Conservation (phyloP, 2,329 filamentous ascomycete genomes). For the Dothideomycetes sp. region DNA sequence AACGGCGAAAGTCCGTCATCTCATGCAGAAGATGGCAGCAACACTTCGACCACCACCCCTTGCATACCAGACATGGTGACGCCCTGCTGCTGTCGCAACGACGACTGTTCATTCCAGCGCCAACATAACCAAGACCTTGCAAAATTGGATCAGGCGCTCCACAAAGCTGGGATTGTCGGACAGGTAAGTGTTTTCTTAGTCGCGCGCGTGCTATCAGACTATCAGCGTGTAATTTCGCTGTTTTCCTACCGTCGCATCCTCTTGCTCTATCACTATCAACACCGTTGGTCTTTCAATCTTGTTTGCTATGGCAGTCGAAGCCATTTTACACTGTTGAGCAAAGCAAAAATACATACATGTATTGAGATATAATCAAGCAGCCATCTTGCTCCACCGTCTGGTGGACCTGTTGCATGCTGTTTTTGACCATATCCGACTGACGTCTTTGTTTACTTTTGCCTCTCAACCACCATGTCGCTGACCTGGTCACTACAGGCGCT, state of each 20-base stretch:
- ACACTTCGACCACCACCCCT: slow-evolving; percentile 1
- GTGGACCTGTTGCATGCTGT: slow-evolving; percentile 1
- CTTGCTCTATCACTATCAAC: not conserved
- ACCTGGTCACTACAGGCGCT: slow-evolving; percentile 75
- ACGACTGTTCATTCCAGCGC: slow-evolving; percentile 68
- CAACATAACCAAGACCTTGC: slow-evolving; percentile 72
- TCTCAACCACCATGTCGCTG: slow-evolving; percentile 45
- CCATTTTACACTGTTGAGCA: slow-evolving; percentile 11
- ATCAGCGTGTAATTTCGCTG: slow-evolving; percentile 1
- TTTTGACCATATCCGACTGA: slow-evolving; percentile 1
- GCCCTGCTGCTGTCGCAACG: slow-evolving; percentile 77
- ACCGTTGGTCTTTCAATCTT: slow-evolving; percentile 12
- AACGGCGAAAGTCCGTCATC: slow-evolving; percentile 12
- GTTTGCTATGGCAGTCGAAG: slow-evolving; percentile 13
- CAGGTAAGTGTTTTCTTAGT: slow-evolving; percentile 58
- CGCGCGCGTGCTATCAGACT: not conserved
- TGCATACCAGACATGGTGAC: slow-evolving; percentile 11
- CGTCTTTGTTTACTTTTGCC: not conserved
- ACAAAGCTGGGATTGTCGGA: slow-evolving; percentile 75
- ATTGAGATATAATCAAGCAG: slow-evolving; percentile 14
- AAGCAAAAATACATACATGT: slow-evolving; percentile 15
- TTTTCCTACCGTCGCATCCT: slow-evolving; percentile 1
- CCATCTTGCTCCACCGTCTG: slow-evolving; percentile 4
- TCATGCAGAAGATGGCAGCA: not conserved
- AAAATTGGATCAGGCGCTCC: slow-evolving; percentile 77